Evolutionary conservation across 2,329 filamentous ascomycete species (phyloP), one percentile per base, ranked within the genome.

Genomic region (Fusarium succisae): DNA sequence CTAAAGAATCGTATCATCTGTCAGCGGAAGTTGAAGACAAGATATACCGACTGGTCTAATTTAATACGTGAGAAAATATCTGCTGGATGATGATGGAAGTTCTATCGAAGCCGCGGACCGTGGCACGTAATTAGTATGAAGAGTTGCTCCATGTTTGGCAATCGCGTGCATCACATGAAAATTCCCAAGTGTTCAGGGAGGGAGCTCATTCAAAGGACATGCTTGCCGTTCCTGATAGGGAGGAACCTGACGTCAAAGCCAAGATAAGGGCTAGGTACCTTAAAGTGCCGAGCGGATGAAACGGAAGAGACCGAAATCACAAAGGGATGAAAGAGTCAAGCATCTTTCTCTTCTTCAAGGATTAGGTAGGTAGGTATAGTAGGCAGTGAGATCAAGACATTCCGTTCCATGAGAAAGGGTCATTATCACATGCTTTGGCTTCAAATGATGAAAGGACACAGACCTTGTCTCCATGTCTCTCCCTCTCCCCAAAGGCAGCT

Each of bases 241-340:
- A 78, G 71, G 73, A 48, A 69, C 71, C 69, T 76, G 74, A 76
- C 75, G 76, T 78, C 74, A 77, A 78, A 66, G 57, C 43, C 61
- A 63, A 74, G 60, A 50, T 63, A 61, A 58, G 58, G 58, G 50
- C 60, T 62, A 66, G 13, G 17, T 44, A 65, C 17, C 30, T 57
- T 32, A 35, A 57, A 35, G 26, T 66, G 30, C 45, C 35, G 39
- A 44, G 30, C 22, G 48, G 30, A 39, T 54, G 43, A 44, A 55
- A 50, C 48, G 48, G 57, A 62, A 55, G 53, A 32, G 58, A 37
- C 54, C 50, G 51, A 73, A 28, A 68, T 74, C 70, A 39, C 45
- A 37, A 63, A 66, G 44, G 30, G 63, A 60, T 39, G 18, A 28
- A 45, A 41, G 44, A 39, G 38, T 41, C 24, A 47, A 28, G 26